Evolutionary conservation across 2,329 filamentous ascomycete species (phyloP).

Genomic region (Emmonsiellopsis sp.): DNA sequence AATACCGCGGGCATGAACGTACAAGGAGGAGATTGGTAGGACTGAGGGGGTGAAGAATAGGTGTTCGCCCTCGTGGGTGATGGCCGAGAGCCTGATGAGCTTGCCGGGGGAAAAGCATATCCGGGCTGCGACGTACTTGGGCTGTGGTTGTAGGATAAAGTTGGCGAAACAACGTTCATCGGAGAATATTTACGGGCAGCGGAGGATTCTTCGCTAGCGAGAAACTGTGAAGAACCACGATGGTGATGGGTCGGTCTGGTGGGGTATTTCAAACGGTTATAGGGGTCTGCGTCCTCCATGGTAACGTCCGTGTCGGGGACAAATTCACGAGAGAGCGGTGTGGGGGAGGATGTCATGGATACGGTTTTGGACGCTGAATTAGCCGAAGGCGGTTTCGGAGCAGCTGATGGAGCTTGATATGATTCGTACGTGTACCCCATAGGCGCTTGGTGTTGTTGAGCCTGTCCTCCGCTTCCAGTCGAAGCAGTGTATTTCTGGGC

Average conservation of each 20-base stretch:
- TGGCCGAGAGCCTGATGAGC: conserved; percentile 50
- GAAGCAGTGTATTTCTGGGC: conserved; percentile 38
- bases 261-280: conserved; percentile 77
- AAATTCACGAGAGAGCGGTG: conserved; percentile 54
- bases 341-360: conserved; percentile 51
- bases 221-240: conserved; percentile 64
- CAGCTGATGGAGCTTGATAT: conserved; percentile 43
- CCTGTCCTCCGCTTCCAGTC: conserved; percentile 4
- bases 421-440: conserved; percentile 59
- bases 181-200: conserved; percentile 90
- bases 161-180: conserved; percentile 80
- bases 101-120: conserved; percentile 45
- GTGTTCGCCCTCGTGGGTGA: conserved; percentile 63
- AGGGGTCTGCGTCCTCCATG: conserved; percentile 86
- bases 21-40: conserved; percentile 52
- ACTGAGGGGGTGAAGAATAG: conserved; percentile 48
- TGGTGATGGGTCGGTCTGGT: conserved; percentile 64
- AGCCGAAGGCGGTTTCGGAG: conserved; percentile 24
- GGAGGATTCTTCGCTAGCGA: conserved; percentile 64
- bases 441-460: conserved; percentile 39
- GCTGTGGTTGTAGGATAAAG: conserved; percentile 64
- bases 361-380: conserved; percentile 37
- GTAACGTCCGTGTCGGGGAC: conserved; percentile 61
- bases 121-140: conserved; percentile 44
- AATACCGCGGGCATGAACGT: conserved; percentile 19